Conservation (phyloP, 352 stramenopile genomes). For the Globisporangium carolinianum region DNA sequence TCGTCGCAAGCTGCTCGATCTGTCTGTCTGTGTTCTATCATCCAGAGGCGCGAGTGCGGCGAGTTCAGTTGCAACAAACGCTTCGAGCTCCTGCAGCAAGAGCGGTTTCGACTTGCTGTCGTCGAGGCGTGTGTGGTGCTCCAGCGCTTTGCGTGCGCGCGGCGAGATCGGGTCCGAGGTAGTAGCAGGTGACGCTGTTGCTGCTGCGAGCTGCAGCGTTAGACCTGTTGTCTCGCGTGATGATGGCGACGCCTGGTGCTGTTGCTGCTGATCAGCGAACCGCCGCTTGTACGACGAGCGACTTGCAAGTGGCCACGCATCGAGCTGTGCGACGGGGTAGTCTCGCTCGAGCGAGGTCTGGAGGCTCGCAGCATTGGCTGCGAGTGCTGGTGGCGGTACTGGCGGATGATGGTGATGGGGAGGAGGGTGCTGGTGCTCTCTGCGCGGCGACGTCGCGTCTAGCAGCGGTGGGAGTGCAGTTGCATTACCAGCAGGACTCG, state of each 20-base stretch:
- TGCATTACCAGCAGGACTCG: not conserved
- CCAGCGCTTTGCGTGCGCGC: conserved; percentile 15
- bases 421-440: not conserved
- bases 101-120: conserved; percentile 31
- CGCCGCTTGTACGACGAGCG: conserved; percentile 8
- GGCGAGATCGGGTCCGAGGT: conserved; percentile 9
- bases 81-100: conserved; percentile 38
- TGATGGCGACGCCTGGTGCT: not conserved
- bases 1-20: conserved; percentile 15
- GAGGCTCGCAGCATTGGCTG: not conserved
- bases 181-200: not conserved
- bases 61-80: conserved; percentile 27
- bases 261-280: not conserved
- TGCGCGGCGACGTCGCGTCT: not conserved
- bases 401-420: not conserved
- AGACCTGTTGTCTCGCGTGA: not conserved
- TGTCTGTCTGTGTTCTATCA: not conserved
- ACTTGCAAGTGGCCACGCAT: conserved; percentile 30
- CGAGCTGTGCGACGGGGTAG: conserved; percentile 23
- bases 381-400: not conserved
- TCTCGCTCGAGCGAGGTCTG: conserved; percentile 9
- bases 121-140: conserved; percentile 16
- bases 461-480: conserved; percentile 5
- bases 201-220: not conserved
- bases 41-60: not conserved